A percentile compares a stretch with the other conserved stretches of the same genome.
Evolutionary conservation across 176 grass and related monocot genomes (phyloP).

Genomic region (Triticum timopheevii): DNA sequence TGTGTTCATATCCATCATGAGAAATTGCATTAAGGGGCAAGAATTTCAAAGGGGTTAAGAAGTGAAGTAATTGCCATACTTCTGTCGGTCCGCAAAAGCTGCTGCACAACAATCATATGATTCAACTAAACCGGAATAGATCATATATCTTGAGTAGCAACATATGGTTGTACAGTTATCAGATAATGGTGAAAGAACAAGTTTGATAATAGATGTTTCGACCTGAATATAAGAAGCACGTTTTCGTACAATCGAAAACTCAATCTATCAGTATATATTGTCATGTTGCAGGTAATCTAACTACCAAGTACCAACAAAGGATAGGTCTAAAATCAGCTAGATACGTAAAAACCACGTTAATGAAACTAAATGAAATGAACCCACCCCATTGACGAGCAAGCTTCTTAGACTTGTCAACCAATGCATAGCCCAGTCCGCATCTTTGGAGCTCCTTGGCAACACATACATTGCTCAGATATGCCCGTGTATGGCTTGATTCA

Average conservation of each 20-base stretch:
- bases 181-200: not conserved
- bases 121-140: not conserved
- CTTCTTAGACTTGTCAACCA: slow-evolving; percentile 76
- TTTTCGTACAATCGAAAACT: not conserved
- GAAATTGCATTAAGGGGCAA: not conserved
- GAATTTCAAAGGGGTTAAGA: not conserved
- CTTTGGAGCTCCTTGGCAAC: slow-evolving; percentile 87
- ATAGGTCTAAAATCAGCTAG: not conserved
- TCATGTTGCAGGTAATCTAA: not conserved
- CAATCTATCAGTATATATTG: not conserved
- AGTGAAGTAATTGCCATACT: not conserved
- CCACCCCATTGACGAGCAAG: slow-evolving; percentile 78
- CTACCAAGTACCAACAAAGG: not conserved
- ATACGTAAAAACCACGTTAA: not conserved
- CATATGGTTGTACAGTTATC: not conserved
- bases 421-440: slow-evolving; percentile 77
- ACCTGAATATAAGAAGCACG: not conserved
- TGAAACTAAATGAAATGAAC: slow-evolving; percentile 15
- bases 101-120: not conserved
- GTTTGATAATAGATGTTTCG: not conserved
- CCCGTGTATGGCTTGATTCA: slow-evolving; percentile 53
- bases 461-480: slow-evolving; percentile 85
- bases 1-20: not conserved
- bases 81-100: not conserved
- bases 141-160: not conserved